phyloP scores from a whole-genome alignment of 2,329 filamentous ascomycete species.

The Ascochyta rabiei region DNA sequence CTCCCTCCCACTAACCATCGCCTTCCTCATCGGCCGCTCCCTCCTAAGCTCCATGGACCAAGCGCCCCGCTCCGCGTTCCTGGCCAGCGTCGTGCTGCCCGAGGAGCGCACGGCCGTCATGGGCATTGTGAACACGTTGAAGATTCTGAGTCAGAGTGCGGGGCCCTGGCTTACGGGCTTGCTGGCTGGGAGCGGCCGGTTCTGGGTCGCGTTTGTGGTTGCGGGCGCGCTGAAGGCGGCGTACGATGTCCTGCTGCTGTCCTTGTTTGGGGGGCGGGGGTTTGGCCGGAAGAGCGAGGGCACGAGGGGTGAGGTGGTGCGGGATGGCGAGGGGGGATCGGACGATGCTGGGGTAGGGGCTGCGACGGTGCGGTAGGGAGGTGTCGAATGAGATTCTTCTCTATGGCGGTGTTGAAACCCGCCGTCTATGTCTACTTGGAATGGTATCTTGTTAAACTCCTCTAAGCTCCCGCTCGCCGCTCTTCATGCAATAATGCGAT shows the following conservation, averaged over 20 bases:
- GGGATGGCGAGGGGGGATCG: neutral
- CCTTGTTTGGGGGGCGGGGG: conserved; percentile 41
- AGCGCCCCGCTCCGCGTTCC: conserved; percentile 45
- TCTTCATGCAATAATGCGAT: neutral
- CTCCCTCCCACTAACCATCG: conserved; percentile 34
- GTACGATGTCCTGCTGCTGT: conserved; percentile 46
- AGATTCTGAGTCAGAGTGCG: conserved; percentile 43
- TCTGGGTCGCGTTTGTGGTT: conserved; percentile 49
- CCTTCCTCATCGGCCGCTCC: conserved; percentile 37
- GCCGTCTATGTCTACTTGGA: neutral
- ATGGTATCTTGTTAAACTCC: conserved; percentile 12
- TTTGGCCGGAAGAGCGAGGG: conserved; percentile 1
- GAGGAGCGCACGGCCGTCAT: conserved; percentile 48
- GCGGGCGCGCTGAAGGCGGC: conserved; percentile 45
- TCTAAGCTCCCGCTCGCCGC: neutral
- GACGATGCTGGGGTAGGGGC: neutral
- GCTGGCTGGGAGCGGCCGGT: conserved; percentile 38
- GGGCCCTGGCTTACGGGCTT: conserved; percentile 47
- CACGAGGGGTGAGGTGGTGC: neutral
- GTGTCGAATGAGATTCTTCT: neutral
- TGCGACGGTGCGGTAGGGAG: neutral
- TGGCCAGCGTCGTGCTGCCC: conserved; percentile 41
- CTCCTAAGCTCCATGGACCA: conserved; percentile 48
- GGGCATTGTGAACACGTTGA: conserved; percentile 49
- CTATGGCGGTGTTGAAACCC: conserved; percentile 12